These are phyloP conservation scores for Nothophoma quercina DNA, from an alignment of 2,329 filamentous ascomycete genomes.

Conservation along the genomic window DNA sequence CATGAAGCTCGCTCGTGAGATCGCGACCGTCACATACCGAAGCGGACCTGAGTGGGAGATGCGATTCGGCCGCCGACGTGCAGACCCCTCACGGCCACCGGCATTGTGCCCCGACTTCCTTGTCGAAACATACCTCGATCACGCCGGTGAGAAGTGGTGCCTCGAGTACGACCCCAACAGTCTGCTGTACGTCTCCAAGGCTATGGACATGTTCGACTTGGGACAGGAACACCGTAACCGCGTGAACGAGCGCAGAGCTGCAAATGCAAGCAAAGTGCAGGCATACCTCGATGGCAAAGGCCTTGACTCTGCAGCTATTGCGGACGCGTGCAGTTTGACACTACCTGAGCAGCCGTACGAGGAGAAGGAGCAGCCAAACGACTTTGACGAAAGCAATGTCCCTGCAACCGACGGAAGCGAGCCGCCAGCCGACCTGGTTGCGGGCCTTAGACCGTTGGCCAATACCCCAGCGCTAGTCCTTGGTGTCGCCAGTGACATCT, in stretches of 20 bases:
- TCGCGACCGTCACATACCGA: conserved; percentile 96
- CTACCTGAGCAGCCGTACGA: conserved; percentile 85
- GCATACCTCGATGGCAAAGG: conserved; percentile 48
- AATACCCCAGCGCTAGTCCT: conserved; percentile 86
- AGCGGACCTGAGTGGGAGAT: conserved; percentile 98
- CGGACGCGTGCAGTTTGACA: conserved; percentile 76
- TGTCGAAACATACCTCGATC: conserved; percentile 97
- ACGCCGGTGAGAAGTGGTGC: conserved; percentile 98
- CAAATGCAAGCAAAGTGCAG: conserved; percentile 66
- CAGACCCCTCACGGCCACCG: conserved; percentile 84
- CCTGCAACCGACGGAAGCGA: conserved; percentile 50
- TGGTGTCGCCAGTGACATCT: conserved; percentile 92
- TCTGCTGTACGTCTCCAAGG: conserved; percentile 94
- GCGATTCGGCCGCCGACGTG: conserved; percentile 85
- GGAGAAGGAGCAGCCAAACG: conserved; percentile 70
- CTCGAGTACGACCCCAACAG: conserved; percentile 97
- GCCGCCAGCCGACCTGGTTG: conserved; percentile 81
- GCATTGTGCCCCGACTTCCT: conserved; percentile 97
- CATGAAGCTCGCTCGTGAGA: conserved; percentile 97
- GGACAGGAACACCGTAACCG: conserved; percentile 73
- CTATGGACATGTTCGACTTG: conserved; percentile 97
- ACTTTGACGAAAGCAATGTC: conserved; percentile 35
- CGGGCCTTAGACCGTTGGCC: conserved; percentile 73
- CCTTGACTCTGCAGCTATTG: conserved; percentile 28
- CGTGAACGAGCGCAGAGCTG: conserved; percentile 67